Evolutionary conservation across 257 asterid species (phyloP).

Genomic region (Solanum etuberosum): DNA sequence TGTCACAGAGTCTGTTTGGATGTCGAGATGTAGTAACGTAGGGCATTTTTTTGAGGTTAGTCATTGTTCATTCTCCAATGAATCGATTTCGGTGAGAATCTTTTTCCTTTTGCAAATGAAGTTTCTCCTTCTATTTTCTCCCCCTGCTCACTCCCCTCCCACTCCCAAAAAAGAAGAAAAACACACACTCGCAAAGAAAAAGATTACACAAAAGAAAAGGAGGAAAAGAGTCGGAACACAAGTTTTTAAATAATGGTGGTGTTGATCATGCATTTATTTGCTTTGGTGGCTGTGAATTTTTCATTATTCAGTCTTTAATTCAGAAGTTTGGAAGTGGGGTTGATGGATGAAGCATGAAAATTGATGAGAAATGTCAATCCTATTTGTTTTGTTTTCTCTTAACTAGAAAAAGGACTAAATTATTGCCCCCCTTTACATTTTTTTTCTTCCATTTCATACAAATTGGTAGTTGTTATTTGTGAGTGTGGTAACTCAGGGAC

Average conservation of each 20-base stretch:
- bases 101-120: not conserved
- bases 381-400: not conserved
- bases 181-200: not conserved
- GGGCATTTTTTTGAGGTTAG: slow-evolving; percentile 51
- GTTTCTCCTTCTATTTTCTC: not conserved
- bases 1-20: slow-evolving; percentile 44
- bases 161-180: too few relatives aligned
- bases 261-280: not conserved
- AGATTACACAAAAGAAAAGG: not conserved
- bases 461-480: not conserved
- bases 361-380: not conserved
- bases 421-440: not conserved
- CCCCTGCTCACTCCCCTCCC: not conserved
- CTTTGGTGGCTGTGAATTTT: not conserved
- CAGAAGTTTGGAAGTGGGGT: not conserved
- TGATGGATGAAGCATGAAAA: not conserved
- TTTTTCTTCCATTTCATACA: not conserved
- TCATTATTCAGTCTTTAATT: not conserved
- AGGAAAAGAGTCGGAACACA: not conserved
- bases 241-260: not conserved
- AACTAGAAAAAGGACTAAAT: not conserved
- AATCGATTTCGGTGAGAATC: slow-evolving; percentile 12
- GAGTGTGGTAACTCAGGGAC: not conserved
- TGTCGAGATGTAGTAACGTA: slow-evolving; percentile 20
- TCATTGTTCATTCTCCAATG: slow-evolving; percentile 19